Evolutionary conservation across 2,329 filamentous ascomycete genomes (phyloP).

Genomic region (Conoideocrella luteorostrata): DNA sequence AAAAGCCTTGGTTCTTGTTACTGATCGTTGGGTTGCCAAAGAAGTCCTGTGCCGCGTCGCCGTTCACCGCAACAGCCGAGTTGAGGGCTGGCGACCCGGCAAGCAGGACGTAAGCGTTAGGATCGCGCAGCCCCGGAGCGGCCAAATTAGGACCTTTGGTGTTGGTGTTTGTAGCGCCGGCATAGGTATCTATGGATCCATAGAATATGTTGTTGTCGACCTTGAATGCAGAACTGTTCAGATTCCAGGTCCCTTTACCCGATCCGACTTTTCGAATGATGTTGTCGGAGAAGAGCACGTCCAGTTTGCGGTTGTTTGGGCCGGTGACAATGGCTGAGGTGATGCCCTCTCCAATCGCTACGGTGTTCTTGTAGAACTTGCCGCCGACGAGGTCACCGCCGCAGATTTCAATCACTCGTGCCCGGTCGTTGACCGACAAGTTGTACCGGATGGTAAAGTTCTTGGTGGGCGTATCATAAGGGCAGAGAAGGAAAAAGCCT

Average conservation of each 20-base stretch:
- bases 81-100: not conserved
- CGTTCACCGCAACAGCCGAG: not conserved
- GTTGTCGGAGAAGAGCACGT: slow-evolving; percentile 2
- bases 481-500: slow-evolving; percentile 3
- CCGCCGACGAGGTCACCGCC: not conserved
- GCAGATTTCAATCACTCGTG: slow-evolving; percentile 2
- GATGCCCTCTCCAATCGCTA: slow-evolving; percentile 1
- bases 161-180: not conserved
- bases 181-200: not conserved
- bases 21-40: not conserved
- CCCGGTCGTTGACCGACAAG: slow-evolving; percentile 5
- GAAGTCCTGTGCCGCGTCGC: not conserved
- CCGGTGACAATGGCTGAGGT: not conserved
- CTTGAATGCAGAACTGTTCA: not conserved
- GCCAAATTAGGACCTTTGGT: not conserved
- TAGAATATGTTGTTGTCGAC: not conserved
- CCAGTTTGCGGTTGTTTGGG: not conserved
- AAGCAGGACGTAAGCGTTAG: not conserved
- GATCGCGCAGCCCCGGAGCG: not conserved
- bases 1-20: slow-evolving; percentile 1
- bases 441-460: slow-evolving; percentile 7
- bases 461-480: slow-evolving; percentile 2
- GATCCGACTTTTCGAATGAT: not conserved
- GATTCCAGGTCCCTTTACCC: not conserved
- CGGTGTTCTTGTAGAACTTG: slow-evolving; percentile 4